Evolutionary conservation across 306 rosid genomes (phyloP).

Genomic region (Trifolium dubium): DNA sequence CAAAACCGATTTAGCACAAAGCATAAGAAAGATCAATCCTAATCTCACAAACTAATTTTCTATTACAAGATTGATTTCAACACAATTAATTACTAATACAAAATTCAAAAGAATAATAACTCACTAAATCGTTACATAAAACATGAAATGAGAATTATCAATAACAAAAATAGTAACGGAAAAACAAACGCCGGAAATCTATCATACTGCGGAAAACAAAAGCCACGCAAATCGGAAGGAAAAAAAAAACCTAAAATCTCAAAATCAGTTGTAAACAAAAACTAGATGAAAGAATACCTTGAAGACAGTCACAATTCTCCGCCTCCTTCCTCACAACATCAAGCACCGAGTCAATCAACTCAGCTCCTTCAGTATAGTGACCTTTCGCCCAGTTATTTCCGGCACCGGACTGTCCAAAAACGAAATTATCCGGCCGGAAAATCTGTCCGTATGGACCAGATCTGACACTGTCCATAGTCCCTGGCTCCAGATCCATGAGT

Average conservation of each 20-base stretch:
- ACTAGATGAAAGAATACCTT: slow-evolving; percentile 42
- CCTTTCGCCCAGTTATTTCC: slow-evolving; percentile 77
- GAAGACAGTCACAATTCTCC: slow-evolving; percentile 65
- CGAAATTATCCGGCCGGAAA: slow-evolving; percentile 61
- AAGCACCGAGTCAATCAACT: slow-evolving; percentile 63
- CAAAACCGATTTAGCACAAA: too few relatives aligned
- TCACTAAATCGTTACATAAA: not conserved
- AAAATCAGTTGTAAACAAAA: not conserved
- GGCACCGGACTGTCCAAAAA: slow-evolving; percentile 59
- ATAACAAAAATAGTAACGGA: not conserved
- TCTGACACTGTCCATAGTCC: slow-evolving; percentile 69
- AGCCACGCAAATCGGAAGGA: not conserved
- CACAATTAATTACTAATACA: not conserved
- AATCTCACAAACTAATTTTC: too few relatives aligned
- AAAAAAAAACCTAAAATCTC: not conserved
- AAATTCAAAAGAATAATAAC: too few relatives aligned
- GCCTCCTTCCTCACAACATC: slow-evolving; percentile 63
- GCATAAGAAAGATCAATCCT: too few relatives aligned
- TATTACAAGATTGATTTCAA: not conserved
- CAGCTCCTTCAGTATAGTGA: slow-evolving; percentile 63
- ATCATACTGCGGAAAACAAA: not conserved
- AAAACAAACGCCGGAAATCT: not conserved
- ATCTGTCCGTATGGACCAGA: slow-evolving; percentile 59
- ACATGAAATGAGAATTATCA: not conserved
- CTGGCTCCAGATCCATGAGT: slow-evolving; percentile 66